Base-by-base conservation (phyloP, 371 early-diverging fungal genomes). In the Lichtheimia hyalospora region DNA sequence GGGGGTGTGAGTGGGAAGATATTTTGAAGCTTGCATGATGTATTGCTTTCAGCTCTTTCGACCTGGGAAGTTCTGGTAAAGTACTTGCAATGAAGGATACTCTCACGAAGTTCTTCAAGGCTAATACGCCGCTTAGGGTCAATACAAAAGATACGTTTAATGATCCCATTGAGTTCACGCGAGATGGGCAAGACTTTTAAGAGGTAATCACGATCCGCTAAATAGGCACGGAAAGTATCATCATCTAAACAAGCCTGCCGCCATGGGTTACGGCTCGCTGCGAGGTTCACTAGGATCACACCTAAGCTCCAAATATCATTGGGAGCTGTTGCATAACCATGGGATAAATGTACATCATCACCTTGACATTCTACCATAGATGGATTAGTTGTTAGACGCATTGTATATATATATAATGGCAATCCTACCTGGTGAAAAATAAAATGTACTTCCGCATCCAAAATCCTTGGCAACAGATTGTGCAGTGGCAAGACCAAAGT, bases 401-500 rank as follows among this genome's bases (percentile, higher is more conserved):
- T 34, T 34, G 5, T 6, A 34, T 34, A 10, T 15, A 10, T 21
- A 20, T 41, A 42, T 24, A 16, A 43, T 7, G 10, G 7, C 51
- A 18, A 14, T 28, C 52, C 52, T 60, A 84, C 84, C 86, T 64
- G 97, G 98, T 20, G 94, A 92, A 83, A 95, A 92, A 68, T 97
- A 97, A 70, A 91, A 89, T 2, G 90, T 90, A 20, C 89, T 88
- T 2, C 98, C 98, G 67, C 95, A 93, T 6, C 97, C 96, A 57
- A 89, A 86, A 56, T 96, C 96, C 10, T 68, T 83, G 15, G 92
- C 92, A 65, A 76, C 79, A 5, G 64, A 46, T 24, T 91, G 82
- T 10, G 84, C 82, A 1, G 96, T 96, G 12, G 96, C 88, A 23
- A 98, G 79, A 2, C 97, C 97, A 80, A 97, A 97, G 71, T 97